Percentiles rank a stretch among this genome's conserved stretches.
Evolutionary conservation across 129 eudicot genomes (phyloP).

Genomic region (Dittrichia graveolens): DNA sequence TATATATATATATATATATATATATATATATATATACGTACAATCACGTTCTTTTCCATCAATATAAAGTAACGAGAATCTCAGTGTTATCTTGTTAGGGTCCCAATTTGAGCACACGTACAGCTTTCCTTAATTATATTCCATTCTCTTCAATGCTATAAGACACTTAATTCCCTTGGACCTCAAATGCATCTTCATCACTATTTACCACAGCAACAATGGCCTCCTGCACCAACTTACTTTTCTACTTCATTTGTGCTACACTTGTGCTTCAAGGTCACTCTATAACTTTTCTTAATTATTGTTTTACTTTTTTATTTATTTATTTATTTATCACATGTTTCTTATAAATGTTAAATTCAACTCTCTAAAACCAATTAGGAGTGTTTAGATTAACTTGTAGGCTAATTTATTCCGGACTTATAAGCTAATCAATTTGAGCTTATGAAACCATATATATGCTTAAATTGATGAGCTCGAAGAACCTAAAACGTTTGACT

Average conservation of each 20-base stretch:
- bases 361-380: not conserved
- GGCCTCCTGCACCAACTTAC: conserved; percentile 31
- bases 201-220: conserved; percentile 20
- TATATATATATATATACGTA: too few species aligned
- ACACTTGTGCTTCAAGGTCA: conserved; percentile 37
- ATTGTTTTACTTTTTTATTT: not conserved
- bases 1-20: too few species aligned
- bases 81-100: conserved; percentile 26
- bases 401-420: too few species aligned
- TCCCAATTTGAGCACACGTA: conserved; percentile 34
- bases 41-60: too few species aligned
- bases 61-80: not conserved
- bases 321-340: not conserved
- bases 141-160: conserved; percentile 24
- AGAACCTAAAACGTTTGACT: too few species aligned
- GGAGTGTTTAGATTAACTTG: too few species aligned
- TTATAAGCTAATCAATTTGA: too few species aligned
- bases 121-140: not conserved
- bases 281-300: not conserved
- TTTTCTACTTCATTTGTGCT: conserved; percentile 28
- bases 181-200: conserved; percentile 15
- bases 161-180: conserved; percentile 8
- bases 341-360: not conserved
- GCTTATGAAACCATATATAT: too few species aligned
- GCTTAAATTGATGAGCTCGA: too few species aligned